These are phyloP conservation scores for Penicillium verhagenii DNA, from an alignment of 495 filamentous ascomycete species.

Conservation along the genomic window DNA sequence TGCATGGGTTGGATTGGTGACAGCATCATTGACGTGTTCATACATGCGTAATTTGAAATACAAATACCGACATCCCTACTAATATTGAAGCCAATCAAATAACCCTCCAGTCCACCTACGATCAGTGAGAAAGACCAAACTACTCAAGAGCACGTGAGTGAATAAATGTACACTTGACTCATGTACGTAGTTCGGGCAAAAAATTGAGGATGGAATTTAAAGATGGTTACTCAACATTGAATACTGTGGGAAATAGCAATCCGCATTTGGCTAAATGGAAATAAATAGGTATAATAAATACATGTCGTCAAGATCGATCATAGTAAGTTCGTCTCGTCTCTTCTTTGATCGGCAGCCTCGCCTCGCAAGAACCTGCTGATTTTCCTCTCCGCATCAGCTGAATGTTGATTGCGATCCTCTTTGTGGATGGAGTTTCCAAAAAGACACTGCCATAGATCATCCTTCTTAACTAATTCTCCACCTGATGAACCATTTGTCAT, in stretches of 20 bases:
- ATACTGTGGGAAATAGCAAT: too few relatives aligned
- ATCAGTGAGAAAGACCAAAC: not conserved
- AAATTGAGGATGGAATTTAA: too few relatives aligned
- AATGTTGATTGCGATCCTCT: constrained; percentile 12
- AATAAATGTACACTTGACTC: too few relatives aligned
- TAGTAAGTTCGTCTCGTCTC: constrained; percentile 9
- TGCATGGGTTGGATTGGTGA: not conserved
- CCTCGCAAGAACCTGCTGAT: constrained; percentile 46
- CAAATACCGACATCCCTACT: too few relatives aligned
- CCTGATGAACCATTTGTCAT: constrained; percentile 66
- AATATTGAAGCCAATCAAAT: too few relatives aligned
- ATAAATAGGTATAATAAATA: not conserved
- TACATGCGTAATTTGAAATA: too few relatives aligned
- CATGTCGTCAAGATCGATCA: not conserved
- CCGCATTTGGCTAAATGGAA: too few relatives aligned
- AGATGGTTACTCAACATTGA: too few relatives aligned
- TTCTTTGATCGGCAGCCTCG: constrained; percentile 46
- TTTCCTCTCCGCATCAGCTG: constrained; percentile 35
- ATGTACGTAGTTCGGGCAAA: too few relatives aligned
- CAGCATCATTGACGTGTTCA: not conserved
- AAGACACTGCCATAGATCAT: constrained; percentile 87
- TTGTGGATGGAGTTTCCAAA: constrained; percentile 56
- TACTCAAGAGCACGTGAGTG: not conserved
- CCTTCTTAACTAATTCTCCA: constrained; percentile 77
- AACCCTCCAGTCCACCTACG: not conserved